Conservation (phyloP, 2,329 filamentous ascomycete genomes). For the Fusarium tjaetaba region DNA sequence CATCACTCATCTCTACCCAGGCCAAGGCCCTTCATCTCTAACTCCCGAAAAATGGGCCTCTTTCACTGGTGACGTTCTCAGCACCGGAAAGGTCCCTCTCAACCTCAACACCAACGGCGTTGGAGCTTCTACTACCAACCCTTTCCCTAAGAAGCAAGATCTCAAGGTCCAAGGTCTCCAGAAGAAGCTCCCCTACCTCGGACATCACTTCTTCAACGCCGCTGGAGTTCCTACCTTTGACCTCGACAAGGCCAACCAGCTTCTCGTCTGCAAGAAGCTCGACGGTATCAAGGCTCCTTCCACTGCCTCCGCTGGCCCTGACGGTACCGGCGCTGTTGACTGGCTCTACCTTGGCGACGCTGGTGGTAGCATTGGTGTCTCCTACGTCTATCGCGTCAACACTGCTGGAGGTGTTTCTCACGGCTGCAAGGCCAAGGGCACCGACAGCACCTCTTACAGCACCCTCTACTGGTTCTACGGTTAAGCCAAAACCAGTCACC, state of each 20-base stretch:
- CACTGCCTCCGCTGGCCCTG: slow-evolving; percentile 56
- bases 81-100: slow-evolving; percentile 57
- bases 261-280: slow-evolving; percentile 60
- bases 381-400: slow-evolving; percentile 63
- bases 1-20: slow-evolving; percentile 61
- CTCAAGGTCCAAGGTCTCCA: slow-evolving; percentile 51
- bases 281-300: slow-evolving; percentile 62
- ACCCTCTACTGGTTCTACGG: slow-evolving; percentile 69
- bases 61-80: slow-evolving; percentile 55
- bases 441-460: slow-evolving; percentile 64
- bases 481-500: slow-evolving; percentile 26
- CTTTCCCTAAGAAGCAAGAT: slow-evolving; percentile 55
- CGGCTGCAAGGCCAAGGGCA: slow-evolving; percentile 55
- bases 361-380: slow-evolving; percentile 51
- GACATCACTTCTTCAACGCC: slow-evolving; percentile 74
- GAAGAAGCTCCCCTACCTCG: slow-evolving; percentile 57
- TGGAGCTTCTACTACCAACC: slow-evolving; percentile 56
- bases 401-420: slow-evolving; percentile 62
- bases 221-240: slow-evolving; percentile 67
- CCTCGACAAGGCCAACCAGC: slow-evolving; percentile 53
- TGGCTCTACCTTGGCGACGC: slow-evolving; percentile 62
- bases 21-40: slow-evolving; percentile 52
- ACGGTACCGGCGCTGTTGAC: slow-evolving; percentile 62
- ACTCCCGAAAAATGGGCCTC: slow-evolving; percentile 50
- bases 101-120: slow-evolving; percentile 52